A percentile compares a stretch with the other conserved stretches of the same genome.
Evolutionary conservation across 73 alveolate genomes (phyloP).

Genomic region (Paramecium primaurelia): DNA sequence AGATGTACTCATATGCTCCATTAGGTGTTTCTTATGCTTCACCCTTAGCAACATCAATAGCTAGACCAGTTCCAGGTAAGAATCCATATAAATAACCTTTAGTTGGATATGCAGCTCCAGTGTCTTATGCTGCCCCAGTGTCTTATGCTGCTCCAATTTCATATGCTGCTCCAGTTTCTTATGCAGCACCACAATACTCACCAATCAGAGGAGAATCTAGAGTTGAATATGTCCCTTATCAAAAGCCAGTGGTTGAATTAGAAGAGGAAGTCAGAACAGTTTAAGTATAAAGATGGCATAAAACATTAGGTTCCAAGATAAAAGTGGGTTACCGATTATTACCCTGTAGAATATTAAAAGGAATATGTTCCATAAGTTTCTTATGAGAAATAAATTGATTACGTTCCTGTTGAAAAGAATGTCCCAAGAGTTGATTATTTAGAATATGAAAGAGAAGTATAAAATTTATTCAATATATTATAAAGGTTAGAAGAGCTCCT

Average conservation of each 20-base stretch:
- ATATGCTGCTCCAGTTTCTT: background rate
- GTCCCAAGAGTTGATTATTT: constrained; percentile 55
- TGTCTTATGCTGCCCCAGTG: background rate
- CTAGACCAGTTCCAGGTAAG: constrained; percentile 15
- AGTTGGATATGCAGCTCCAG: background rate
- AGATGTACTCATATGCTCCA: constrained; percentile 28
- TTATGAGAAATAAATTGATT: constrained; percentile 54
- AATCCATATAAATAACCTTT: background rate
- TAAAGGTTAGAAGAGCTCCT: constrained; percentile 31
- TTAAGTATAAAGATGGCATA: background rate
- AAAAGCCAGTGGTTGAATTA: constrained; percentile 51
- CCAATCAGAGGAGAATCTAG: constrained; percentile 61
- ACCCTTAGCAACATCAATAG: background rate
- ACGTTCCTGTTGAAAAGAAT: constrained; percentile 55
- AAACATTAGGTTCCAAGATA: constrained; percentile 49
- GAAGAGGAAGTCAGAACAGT: constrained; percentile 58
- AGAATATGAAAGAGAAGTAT: constrained; percentile 53
- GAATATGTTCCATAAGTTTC: constrained; percentile 61
- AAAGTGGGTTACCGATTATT: constrained; percentile 64
- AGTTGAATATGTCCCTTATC: constrained; percentile 57
- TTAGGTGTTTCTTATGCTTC: constrained; percentile 44
- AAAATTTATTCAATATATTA: background rate
- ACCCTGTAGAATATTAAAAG: constrained; percentile 58
- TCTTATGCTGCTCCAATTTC: constrained; percentile 1
- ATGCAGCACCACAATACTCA: background rate